These are phyloP conservation scores for Fusarium sp. DNA, from an alignment of 2,329 filamentous ascomycete genomes.

Conservation along the genomic window DNA sequence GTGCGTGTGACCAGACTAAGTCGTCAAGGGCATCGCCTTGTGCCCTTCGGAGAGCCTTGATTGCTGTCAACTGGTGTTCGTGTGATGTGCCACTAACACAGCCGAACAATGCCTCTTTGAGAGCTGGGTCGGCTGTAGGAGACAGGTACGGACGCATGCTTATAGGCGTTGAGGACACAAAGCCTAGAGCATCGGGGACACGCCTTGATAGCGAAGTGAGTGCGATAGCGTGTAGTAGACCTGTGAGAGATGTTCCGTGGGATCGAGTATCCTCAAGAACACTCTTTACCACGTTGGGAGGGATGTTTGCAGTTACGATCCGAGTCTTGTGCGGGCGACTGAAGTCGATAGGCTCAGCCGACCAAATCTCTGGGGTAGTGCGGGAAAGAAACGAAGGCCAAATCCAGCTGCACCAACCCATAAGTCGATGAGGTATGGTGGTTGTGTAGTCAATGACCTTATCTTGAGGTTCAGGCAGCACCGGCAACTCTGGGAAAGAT, in stretches of 20 bases:
- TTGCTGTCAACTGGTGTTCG: conserved; percentile 41
- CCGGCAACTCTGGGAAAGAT: conserved; percentile 46
- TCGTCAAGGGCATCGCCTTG: conserved; percentile 35
- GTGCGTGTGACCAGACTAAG: conserved; percentile 58
- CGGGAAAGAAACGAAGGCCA: conserved; percentile 54
- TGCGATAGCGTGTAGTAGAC: conserved; percentile 60
- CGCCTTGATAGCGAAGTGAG: conserved; percentile 55
- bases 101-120: conserved; percentile 52
- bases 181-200: conserved; percentile 51
- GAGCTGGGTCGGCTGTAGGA: conserved; percentile 43
- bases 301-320: conserved; percentile 53
- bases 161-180: conserved; percentile 57
- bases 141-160: conserved; percentile 56
- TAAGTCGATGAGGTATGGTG: conserved; percentile 55
- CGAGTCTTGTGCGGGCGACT: conserved; percentile 51
- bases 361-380: conserved; percentile 51
- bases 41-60: conserved; percentile 43
- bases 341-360: conserved; percentile 51
- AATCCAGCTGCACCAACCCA: conserved; percentile 54
- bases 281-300: conserved; percentile 40
- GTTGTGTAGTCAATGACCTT: conserved; percentile 54
- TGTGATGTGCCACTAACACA: conserved; percentile 54
- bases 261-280: conserved; percentile 56
- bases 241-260: conserved; percentile 60
- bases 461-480: conserved; percentile 56